phyloP scores from a whole-genome alignment of 768 basidiomycete species.

The Psilocybe azurescens region DNA sequence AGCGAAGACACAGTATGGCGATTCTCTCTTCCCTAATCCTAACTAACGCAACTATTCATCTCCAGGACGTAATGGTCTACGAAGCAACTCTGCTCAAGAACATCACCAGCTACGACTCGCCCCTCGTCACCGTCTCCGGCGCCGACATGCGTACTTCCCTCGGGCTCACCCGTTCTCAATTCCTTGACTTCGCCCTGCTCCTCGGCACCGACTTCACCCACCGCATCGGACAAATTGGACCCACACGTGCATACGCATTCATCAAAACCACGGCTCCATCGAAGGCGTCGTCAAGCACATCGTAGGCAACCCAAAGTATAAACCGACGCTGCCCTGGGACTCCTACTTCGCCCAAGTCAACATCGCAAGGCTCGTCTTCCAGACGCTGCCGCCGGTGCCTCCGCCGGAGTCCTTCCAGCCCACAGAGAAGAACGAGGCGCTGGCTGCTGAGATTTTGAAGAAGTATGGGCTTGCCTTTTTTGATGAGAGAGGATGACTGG shows the following conservation, averaged over 20 bases:
- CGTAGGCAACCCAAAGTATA: slow-evolving; percentile 60
- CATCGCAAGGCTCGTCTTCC: slow-evolving; percentile 67
- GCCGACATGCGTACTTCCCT: slow-evolving; percentile 62
- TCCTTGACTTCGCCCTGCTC: slow-evolving; percentile 85
- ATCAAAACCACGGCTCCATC: slow-evolving; percentile 75
- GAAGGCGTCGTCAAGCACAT: slow-evolving; percentile 66
- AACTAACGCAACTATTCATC: background rate
- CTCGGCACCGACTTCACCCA: slow-evolving; percentile 92
- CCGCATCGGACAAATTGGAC: slow-evolving; percentile 84
- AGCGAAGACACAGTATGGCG: slow-evolving; percentile 84
- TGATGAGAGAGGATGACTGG: slow-evolving; percentile 30
- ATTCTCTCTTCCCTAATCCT: slow-evolving; percentile 4
- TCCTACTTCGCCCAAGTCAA: slow-evolving; percentile 71
- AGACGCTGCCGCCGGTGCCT: slow-evolving; percentile 69
- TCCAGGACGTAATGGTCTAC: slow-evolving; percentile 83
- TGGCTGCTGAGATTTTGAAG: slow-evolving; percentile 51
- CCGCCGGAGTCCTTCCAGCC: slow-evolving; percentile 34
- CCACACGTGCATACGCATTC: slow-evolving; percentile 74
- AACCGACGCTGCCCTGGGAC: slow-evolving; percentile 48
- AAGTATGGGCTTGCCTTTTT: slow-evolving; percentile 46
- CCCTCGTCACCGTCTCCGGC: slow-evolving; percentile 71
- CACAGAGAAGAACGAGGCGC: slow-evolving; percentile 42
- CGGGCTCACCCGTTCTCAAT: slow-evolving; percentile 59
- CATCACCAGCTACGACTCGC: slow-evolving; percentile 61
- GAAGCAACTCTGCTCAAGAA: slow-evolving; percentile 84